phyloP scores from a whole-genome alignment of 176 grass and related monocot genomes.

The Oryza meridionalis region DNA sequence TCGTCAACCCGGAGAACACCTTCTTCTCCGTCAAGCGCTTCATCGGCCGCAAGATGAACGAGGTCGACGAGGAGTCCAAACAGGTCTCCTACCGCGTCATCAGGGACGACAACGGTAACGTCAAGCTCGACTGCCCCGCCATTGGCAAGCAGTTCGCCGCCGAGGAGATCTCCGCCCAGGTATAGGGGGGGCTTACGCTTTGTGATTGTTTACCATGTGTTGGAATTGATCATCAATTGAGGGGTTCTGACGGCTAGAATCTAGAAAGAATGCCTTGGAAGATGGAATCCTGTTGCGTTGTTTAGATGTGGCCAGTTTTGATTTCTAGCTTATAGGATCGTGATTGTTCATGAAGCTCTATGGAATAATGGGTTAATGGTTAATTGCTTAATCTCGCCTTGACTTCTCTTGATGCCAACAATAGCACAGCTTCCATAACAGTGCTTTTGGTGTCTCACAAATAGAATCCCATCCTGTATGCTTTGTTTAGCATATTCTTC shows the following conservation, averaged over 20 bases:
- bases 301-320: neutral
- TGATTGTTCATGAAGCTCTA: neutral
- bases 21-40: constrained; percentile 83
- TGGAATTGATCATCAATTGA: neutral
- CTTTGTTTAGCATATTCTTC: neutral
- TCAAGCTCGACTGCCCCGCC: constrained; percentile 74
- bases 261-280: neutral
- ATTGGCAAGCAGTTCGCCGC: constrained; percentile 75
- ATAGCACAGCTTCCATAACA: neutral
- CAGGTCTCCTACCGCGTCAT: constrained; percentile 72
- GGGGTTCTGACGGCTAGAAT: neutral
- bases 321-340: neutral
- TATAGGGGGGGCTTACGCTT: neutral
- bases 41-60: constrained; percentile 80
- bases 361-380: neutral
- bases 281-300: neutral
- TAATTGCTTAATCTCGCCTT: neutral
- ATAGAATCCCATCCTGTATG: neutral
- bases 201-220: neutral
- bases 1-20: constrained; percentile 83
- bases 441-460: neutral
- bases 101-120: constrained; percentile 70
- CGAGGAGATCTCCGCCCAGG: constrained; percentile 78
- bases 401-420: neutral
- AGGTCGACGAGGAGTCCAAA: constrained; percentile 78